phyloP scores from a whole-genome alignment of 768 basidiomycete genomes.

The Trametes cubensis region DNA sequence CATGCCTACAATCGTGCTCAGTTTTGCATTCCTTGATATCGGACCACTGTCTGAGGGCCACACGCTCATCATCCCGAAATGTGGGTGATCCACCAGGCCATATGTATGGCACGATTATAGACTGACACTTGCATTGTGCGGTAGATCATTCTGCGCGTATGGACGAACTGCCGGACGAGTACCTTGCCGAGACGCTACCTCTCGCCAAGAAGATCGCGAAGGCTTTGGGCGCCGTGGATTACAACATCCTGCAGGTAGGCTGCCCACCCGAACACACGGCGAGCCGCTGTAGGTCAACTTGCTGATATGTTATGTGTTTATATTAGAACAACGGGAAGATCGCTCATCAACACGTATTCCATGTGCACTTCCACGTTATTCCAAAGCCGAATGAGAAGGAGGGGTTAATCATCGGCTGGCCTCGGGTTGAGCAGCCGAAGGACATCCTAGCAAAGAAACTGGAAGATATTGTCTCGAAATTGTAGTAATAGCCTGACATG shows the following conservation, averaged over 20 bases:
- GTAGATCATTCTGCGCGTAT: slow-evolving; percentile 84
- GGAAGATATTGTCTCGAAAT: slow-evolving; percentile 5
- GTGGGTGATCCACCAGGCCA: slow-evolving; percentile 41
- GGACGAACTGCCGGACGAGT: slow-evolving; percentile 85
- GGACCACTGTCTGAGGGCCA: slow-evolving; percentile 86
- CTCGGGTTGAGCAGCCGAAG: slow-evolving; percentile 33
- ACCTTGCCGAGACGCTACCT: slow-evolving; percentile 73
- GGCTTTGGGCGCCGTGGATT: slow-evolving; percentile 72
- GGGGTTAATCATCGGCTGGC: slow-evolving; percentile 86
- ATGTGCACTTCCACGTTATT: slow-evolving; percentile 93
- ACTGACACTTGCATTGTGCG: not conserved
- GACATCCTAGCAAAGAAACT: slow-evolving; percentile 12
- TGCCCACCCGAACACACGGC: not conserved
- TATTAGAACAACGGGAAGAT: slow-evolving; percentile 65
- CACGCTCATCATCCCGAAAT: slow-evolving; percentile 90
- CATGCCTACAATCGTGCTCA: not conserved
- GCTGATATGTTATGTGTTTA: not conserved
- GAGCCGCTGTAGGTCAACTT: not conserved
- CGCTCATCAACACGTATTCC: slow-evolving; percentile 66
- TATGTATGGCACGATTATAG: too few relatives aligned
- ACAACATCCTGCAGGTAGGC: slow-evolving; percentile 79
- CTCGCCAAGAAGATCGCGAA: slow-evolving; percentile 87
- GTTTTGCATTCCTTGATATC: slow-evolving; percentile 87
- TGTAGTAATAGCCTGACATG: not conserved
- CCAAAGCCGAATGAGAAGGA: slow-evolving; percentile 77